Base-by-base conservation (phyloP, 106 monocot genomes). In the Triglochin maritima region DNA sequence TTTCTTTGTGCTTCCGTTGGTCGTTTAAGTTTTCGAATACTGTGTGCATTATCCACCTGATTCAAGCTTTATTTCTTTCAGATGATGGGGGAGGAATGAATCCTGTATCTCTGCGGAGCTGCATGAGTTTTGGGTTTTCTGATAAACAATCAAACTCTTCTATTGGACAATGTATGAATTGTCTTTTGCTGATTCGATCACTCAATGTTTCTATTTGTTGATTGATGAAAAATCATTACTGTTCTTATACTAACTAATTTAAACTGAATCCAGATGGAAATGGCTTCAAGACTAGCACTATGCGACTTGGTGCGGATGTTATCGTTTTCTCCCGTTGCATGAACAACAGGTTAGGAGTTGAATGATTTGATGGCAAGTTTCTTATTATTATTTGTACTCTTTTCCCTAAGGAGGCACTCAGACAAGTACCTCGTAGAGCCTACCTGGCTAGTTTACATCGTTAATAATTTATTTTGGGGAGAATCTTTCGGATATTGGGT, bases 61-160 rank as follows among this genome's bases (percentile, higher is more conserved):
- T 59, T 3, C 59, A 7, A 51, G 5, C n/a, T 15, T 48, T 64
- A 13, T 44, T 14, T 64, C 12, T 64, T 59, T 2, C 15, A 94
- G 94, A 94, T 77, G 82, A 94, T 79, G 94, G 94, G 70, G 82
- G 89, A 62, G 94, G 94, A 77, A 94, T 94, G 94, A 84, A 84
- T 77, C 84, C 87, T 44, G 81, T 85, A 79, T 75, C 82, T 5
- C 54, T 94, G 71, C 77, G 89, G 42, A 74, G 77, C 43, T 94
- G 94, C 64, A 85, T 94, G 84, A 94, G 94, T 69, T 94, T 94
- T 77, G 94, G 94, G 54, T 94, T 89, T 81, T 94, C 94, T 61
- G 81, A 89, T 64, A 94, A 94, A 70, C 77, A 77, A 16, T 85
- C 87, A 49, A 72, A 73, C 60, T 55, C 78, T 63, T 79, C 77